Evolutionary conservation across 768 basidiomycete species (phyloP), one percentile per base, ranked within the genome.

Genomic region (Lactarius sanguifluus): DNA sequence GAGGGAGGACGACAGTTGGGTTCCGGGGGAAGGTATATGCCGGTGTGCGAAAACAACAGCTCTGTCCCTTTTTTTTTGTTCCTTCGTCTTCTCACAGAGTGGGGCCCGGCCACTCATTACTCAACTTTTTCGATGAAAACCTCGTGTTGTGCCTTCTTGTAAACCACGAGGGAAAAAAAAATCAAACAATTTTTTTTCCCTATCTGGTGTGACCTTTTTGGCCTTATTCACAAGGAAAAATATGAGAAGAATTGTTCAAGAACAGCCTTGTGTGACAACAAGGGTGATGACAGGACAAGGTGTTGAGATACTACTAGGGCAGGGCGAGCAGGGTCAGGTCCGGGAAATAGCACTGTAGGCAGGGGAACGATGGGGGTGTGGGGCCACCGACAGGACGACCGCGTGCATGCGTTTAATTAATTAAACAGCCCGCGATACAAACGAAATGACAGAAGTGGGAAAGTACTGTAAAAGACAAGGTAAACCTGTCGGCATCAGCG

Each of bases 391-490:
- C 30, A 20, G 55, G 15, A 52, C 50, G 41, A 52, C 43, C 20
- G 36, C 64, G 56, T 57, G 25, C 54, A 57, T n/a, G 30, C 43
- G 10, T 57, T 40, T 2, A 28, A 20, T 64, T 25, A 40, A 66
- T 62, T 62, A 62, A 66, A 66, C 30, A 32, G 16, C 8, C 30
- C 54, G 28, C 6, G 7, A 38, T 28, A 66, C 65, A 66, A 66
- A 66, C 54, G 47, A 62, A 66, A 25, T 36, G 43, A 66, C 65
- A 18, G 45, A 66, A 38, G 56, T 40, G 56, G 65, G 55, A 50
- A 61, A 34, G 47, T 16, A 40, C 15, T 15, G 32, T 18, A 16
- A 56, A 32, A 56, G 28, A 54, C 62, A 40, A 30, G 41, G 25
- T 57, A 30, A n/a, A 10, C 43, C 20, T 45, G 23, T 23, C 50